Base-by-base conservation (phyloP, 768 basidiomycete genomes). In the Xerocomellus intermedius region DNA sequence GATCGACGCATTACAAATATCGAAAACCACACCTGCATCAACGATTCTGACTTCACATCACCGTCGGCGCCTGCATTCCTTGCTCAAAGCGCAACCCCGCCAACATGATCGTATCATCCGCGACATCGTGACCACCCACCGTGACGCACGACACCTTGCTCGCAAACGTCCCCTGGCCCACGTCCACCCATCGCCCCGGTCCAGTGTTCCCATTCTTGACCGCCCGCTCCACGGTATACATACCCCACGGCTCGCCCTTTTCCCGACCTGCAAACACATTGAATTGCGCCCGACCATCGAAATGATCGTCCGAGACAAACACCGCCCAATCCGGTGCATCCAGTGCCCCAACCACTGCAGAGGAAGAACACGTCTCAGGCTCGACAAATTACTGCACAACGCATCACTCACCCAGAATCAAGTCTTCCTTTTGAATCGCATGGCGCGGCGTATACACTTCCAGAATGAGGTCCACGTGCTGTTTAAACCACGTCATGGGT, bases 291-390 rank as follows among this genome's bases (percentile, higher is more conserved):
- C 86, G 62, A 4, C 83, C 79, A 59, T 85, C 79, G 2, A 78
- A 81, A 69, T 89, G 86, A 54, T 75, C 75, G 54, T 90, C 86
- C 61, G 86, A 87, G 36, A 91, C 89, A 58, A 91, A 85, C 24
- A 89, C 70, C 0, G 83, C 90, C 69, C 89, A 88, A 52, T 88
- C 85, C 0, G 82, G 78, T 8, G 90, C 80, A 44, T 82, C 80
- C 4, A 94, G 75, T 0, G 86, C 79, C 5, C 91, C 91, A 32
- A 91, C 82, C 22, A 91, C 81, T 81, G 44, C 10, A 39, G 19
- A 35, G 10, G 33, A 57, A 51, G 32, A 43, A 37, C n/a, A 21
- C 7, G 16, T 24, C 26, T 37, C 9, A 52, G 4, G 36, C 37
- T 33, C 21, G 19, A 30, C 13, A 50, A 48, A n/a, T 17, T 8